Evolutionary conservation across 768 basidiomycete species (phyloP).

Genomic region (Naematelia encephala): DNA sequence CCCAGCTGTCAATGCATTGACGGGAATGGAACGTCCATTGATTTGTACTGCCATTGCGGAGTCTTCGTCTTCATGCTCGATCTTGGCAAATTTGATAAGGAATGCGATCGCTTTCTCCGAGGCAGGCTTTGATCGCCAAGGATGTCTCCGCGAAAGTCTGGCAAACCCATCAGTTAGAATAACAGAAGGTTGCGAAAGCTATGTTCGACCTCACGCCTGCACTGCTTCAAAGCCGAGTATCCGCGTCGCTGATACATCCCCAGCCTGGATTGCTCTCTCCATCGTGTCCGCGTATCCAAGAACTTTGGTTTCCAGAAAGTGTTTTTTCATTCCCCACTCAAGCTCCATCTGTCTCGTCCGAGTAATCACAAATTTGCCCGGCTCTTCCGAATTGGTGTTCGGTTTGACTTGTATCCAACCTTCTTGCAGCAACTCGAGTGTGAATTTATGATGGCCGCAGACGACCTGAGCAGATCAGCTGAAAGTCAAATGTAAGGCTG

Average conservation of each 20-base stretch:
- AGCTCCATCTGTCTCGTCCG: not conserved
- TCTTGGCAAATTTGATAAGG: not conserved
- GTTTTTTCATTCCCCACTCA: not conserved
- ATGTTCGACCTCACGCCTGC: not conserved
- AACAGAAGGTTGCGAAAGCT: not conserved
- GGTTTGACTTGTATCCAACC: not conserved
- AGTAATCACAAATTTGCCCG: not conserved
- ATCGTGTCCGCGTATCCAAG: not conserved
- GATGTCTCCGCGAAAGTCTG: not conserved
- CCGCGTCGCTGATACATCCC: not conserved
- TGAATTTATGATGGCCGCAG: not conserved
- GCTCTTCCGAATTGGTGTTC: not conserved
- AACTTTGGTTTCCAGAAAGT: not conserved
- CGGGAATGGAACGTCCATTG: not conserved
- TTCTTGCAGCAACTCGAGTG: not conserved
- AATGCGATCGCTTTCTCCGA: not conserved
- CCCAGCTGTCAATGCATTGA: not conserved
- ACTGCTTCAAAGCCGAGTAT: not conserved
- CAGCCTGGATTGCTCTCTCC: not conserved
- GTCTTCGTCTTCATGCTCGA: not conserved
- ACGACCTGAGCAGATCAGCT: not conserved
- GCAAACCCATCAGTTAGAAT: not conserved
- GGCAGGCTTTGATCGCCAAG: not conserved
- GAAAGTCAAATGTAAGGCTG: no score
- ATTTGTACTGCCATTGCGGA: not conserved